A percentile compares a stretch with the other conserved stretches of the same genome.
Conservation (phyloP, 257 asterid species). For the Lantana camara region DNA sequence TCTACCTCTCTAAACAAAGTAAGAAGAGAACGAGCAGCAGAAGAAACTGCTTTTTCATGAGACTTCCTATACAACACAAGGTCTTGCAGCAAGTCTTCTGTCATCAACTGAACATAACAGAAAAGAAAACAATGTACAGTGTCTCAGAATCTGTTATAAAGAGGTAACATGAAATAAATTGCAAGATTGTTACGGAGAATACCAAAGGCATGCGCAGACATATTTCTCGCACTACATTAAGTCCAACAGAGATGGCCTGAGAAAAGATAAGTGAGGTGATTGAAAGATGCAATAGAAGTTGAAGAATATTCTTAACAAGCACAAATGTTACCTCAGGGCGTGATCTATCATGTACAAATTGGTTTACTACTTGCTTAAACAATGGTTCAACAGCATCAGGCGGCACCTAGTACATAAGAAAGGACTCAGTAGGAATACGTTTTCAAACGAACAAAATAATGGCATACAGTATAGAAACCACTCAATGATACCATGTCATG, state of each 20-base stretch:
- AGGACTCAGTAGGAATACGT: conserved; percentile 9
- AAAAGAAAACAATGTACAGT: conserved; percentile 18
- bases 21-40: conserved; percentile 88
- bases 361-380: conserved; percentile 92
- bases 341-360: conserved; percentile 87
- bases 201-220: conserved; percentile 98
- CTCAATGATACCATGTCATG: conserved; percentile 81
- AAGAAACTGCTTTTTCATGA: conserved; percentile 85
- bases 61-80: conserved; percentile 84
- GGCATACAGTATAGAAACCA: conserved; percentile 15
- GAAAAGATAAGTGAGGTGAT: conserved; percentile 11
- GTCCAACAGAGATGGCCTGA: conserved; percentile 92
- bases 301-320: conserved; percentile 5
- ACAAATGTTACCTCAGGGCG: conserved; percentile 76
- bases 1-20: conserved; percentile 83
- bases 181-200: conserved; percentile 33
- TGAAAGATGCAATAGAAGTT: conserved; percentile 11
- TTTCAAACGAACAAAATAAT: conserved; percentile 21
- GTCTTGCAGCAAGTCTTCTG: conserved; percentile 98
- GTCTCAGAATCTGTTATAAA: not conserved
- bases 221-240: conserved; percentile 85
- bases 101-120: conserved; percentile 70
- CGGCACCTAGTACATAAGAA: conserved; percentile 67
- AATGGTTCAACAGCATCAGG: conserved; percentile 96
- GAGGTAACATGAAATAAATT: conserved; percentile 14